Percentiles rank a stretch among this genome's conserved stretches.
Conservation (phyloP, 768 basidiomycete species). For the Fomitopsis serialis region DNA sequence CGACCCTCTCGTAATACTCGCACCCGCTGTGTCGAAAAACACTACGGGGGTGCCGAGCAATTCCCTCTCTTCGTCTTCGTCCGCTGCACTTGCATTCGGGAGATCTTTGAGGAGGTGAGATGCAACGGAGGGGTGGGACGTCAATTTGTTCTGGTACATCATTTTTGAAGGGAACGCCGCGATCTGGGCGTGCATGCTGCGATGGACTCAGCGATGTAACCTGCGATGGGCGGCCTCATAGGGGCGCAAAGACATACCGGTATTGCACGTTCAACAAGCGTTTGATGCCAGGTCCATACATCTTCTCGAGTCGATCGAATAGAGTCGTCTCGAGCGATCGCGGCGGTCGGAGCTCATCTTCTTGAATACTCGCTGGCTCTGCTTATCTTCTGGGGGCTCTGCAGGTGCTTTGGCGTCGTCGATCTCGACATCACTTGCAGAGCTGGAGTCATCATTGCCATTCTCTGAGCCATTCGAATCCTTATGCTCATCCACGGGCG, state of each 20-base stretch:
- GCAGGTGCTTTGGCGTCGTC: constrained; percentile 9
- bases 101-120: constrained; percentile 69
- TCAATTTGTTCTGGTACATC: constrained; percentile 69
- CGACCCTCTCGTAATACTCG: constrained; percentile 84
- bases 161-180: constrained; percentile 81
- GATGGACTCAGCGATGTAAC: not conserved
- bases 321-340: constrained; percentile 81
- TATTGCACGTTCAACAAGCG: constrained; percentile 89
- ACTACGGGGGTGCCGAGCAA: constrained; percentile 72
- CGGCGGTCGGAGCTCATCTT: constrained; percentile 44
- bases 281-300: constrained; percentile 83
- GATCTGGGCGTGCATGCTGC: constrained; percentile 84
- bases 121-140: constrained; percentile 66
- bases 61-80: constrained; percentile 70
- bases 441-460: not conserved
- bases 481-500: not conserved
- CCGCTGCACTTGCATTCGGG: constrained; percentile 41
- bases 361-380: not conserved
- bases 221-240: too few relatives aligned
- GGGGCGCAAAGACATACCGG: too few relatives aligned
- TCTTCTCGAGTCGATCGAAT: constrained; percentile 85
- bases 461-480: not conserved
- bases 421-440: not conserved
- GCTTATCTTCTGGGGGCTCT: constrained; percentile 4
- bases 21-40: constrained; percentile 96